Evolutionary conservation across 2,329 filamentous ascomycete genomes (phyloP).

Genomic region (Aureobasidium sp.): DNA sequence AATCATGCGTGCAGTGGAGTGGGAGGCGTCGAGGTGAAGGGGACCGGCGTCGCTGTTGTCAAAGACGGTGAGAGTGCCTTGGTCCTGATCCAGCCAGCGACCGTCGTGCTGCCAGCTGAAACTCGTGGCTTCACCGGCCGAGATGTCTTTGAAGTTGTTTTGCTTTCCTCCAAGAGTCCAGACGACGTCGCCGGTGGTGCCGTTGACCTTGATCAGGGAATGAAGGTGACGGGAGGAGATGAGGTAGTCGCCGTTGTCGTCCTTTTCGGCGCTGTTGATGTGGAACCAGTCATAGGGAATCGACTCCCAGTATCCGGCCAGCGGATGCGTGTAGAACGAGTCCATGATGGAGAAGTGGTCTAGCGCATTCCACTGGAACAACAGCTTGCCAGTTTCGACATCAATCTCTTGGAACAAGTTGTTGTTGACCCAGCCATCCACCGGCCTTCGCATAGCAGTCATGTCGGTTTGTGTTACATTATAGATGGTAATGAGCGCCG

Average conservation of each 20-base stretch:
- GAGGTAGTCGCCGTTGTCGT: slow-evolving; percentile 39
- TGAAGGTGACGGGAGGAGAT: slow-evolving; percentile 42
- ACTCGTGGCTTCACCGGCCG: slow-evolving; percentile 10
- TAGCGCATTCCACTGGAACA: slow-evolving; percentile 34
- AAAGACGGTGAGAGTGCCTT: slow-evolving; percentile 18
- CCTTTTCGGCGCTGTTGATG: slow-evolving; percentile 45
- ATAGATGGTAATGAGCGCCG: slow-evolving; percentile 38
- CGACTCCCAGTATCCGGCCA: slow-evolving; percentile 32
- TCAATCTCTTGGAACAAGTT: slow-evolving; percentile 37
- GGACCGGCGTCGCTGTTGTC: slow-evolving; percentile 32
- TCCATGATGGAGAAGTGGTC: slow-evolving; percentile 27
- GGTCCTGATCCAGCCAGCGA: slow-evolving; percentile 23
- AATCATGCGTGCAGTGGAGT: slow-evolving; percentile 21
- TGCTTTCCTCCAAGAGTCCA: slow-evolving; percentile 35
- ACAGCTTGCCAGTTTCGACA: slow-evolving; percentile 30
- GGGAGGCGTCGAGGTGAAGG: slow-evolving; percentile 27
- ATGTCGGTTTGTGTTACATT: slow-evolving; percentile 25
- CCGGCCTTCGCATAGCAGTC: slow-evolving; percentile 17
- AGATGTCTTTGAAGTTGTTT: slow-evolving; percentile 14
- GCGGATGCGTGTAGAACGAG: slow-evolving; percentile 20
- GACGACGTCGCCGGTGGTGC: slow-evolving; percentile 33
- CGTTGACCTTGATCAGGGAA: slow-evolving; percentile 37
- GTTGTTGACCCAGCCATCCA: slow-evolving; percentile 35
- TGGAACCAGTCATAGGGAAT: slow-evolving; percentile 39
- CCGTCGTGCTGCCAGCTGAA: slow-evolving; percentile 40